Evolutionary conservation across 1,139 yeast genomes (phyloP).

Genomic region (Sugiyamaella castrensis): DNA sequence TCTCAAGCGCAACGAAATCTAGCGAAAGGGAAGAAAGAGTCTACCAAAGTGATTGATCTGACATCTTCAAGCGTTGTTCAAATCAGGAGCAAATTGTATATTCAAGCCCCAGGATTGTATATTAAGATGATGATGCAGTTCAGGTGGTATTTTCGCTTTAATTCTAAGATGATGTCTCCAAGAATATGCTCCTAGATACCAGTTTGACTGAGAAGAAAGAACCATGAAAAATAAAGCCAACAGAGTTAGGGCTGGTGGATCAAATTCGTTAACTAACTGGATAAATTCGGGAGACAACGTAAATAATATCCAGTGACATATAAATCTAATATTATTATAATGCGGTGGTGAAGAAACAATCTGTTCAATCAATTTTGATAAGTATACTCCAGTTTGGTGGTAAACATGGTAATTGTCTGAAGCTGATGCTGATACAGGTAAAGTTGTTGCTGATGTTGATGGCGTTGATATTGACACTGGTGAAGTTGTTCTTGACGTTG

Average conservation of each 20-base stretch:
- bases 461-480: no score
- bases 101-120: no score
- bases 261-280: constrained; percentile 12
- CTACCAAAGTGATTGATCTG: no score
- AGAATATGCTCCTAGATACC: constrained; percentile 13
- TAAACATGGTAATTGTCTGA: neutral
- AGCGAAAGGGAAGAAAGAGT: no score
- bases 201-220: constrained; percentile 11
- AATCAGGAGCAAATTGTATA: no score
- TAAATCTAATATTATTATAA: neutral
- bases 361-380: neutral
- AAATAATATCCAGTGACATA: constrained; percentile 6
- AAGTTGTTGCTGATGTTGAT: no score
- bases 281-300: constrained; percentile 7
- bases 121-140: constrained; percentile 9
- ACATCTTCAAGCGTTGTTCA: no score
- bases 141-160: constrained; percentile 8
- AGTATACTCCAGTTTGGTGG: neutral
- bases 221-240: constrained; percentile 9
- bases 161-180: constrained; percentile 15
- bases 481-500: no score
- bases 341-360: no score
- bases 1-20: no score
- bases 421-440: neutral
- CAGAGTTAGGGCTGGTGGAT: constrained; percentile 10